Conservation (phyloP, 192 early-diverging fungal genomes). For the Linnemannia exigua region DNA sequence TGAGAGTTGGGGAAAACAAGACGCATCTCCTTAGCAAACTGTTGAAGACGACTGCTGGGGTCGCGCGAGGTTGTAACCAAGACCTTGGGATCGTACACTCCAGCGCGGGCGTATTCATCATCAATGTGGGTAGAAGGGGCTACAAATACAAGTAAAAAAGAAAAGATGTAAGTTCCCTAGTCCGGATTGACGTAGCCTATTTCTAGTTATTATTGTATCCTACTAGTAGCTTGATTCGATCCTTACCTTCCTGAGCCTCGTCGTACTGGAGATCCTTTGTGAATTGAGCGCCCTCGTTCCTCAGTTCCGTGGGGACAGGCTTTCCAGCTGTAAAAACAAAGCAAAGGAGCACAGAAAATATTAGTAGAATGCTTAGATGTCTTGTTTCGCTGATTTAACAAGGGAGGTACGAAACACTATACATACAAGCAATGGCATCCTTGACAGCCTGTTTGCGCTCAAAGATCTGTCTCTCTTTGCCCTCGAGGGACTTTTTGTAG, state of each 20-base stretch:
- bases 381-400: background rate
- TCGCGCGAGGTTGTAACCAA: constrained; percentile 97
- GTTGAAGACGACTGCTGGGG: constrained; percentile 90
- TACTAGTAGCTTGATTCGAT: background rate
- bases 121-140: constrained; percentile 87
- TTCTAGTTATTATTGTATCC: background rate
- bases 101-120: constrained; percentile 97
- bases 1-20: constrained; percentile 96
- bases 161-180: background rate
- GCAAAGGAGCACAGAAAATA: background rate
- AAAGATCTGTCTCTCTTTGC: constrained; percentile 91
- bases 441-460: constrained; percentile 96
- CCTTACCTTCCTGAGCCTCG: constrained; percentile 84
- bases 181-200: background rate
- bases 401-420: background rate
- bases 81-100: constrained; percentile 95
- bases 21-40: constrained; percentile 98
- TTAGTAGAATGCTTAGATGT: background rate
- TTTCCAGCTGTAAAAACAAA: constrained; percentile 77
- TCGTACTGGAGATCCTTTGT: constrained; percentile 89
- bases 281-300: constrained; percentile 80
- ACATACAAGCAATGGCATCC: constrained; percentile 85
- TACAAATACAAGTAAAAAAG: constrained; percentile 14
- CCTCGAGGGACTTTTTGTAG: constrained; percentile 96
- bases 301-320: constrained; percentile 88